phyloP scores from a whole-genome alignment of 164 flowering plant species.

The Echeveria elegans region DNA sequence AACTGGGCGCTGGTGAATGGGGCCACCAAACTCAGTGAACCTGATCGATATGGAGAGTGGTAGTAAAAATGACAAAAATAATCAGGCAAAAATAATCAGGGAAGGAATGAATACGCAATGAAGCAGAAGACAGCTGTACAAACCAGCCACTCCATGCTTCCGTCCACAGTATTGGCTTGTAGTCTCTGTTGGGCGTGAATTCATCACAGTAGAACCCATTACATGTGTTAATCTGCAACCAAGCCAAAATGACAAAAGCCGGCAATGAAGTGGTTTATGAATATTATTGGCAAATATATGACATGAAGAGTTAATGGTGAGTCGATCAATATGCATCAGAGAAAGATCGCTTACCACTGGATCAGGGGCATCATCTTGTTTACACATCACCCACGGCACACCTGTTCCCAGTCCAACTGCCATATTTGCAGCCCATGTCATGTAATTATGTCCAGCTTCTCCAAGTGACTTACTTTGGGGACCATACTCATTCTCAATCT shows the following conservation, averaged over 20 bases:
- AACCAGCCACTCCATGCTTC: constrained; percentile 81
- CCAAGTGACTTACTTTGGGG: constrained; percentile 43
- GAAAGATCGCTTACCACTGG: constrained; percentile 39
- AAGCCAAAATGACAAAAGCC: background rate
- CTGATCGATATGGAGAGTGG: constrained; percentile 22
- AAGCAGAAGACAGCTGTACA: background rate
- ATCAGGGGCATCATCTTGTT: constrained; percentile 79
- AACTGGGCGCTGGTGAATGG: constrained; percentile 59
- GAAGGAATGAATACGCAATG: background rate
- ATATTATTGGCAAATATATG: background rate
- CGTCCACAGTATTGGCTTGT: constrained; percentile 66
- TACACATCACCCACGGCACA: constrained; percentile 89
- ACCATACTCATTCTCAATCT: constrained; percentile 86
- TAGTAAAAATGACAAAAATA: background rate
- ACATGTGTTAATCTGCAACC: constrained; percentile 56
- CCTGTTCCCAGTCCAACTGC: constrained; percentile 58
- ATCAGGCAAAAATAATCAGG: background rate
- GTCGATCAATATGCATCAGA: background rate
- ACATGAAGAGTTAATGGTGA: background rate
- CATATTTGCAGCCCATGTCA: constrained; percentile 80
- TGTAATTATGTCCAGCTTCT: constrained; percentile 43
- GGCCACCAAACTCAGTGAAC: constrained; percentile 80
- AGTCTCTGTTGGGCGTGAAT: constrained; percentile 57
- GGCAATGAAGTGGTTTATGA: background rate
- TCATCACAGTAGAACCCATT: constrained; percentile 61